A percentile compares a stretch with the other conserved stretches of the same genome.
Evolutionary conservation across 164 flowering plant genomes (phyloP).

Genomic region (Magnolia changhungtana): DNA sequence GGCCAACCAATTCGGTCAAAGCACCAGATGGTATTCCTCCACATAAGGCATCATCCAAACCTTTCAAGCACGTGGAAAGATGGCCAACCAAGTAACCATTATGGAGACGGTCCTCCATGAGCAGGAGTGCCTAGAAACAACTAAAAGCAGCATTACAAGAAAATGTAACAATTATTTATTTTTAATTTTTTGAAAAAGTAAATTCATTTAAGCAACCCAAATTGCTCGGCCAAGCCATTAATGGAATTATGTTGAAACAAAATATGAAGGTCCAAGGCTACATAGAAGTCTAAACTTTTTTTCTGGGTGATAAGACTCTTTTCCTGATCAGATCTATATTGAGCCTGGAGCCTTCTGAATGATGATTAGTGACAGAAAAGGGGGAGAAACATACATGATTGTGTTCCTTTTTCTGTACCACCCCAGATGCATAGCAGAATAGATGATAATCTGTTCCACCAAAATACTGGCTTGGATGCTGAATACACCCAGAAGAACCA

Average conservation of each 20-base stretch:
- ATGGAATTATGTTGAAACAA: not conserved
- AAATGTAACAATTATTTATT: not conserved
- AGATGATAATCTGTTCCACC: too few species aligned
- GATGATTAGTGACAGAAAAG: not conserved
- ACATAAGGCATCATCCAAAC: constrained; percentile 64
- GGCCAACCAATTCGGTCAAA: constrained; percentile 83
- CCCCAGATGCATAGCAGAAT: too few species aligned
- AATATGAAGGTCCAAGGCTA: not conserved
- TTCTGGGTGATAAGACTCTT: too few species aligned
- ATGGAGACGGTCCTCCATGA: constrained; percentile 52
- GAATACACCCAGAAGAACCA: too few species aligned
- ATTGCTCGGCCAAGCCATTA: not conserved
- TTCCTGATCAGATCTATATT: too few species aligned
- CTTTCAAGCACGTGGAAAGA: constrained; percentile 64
- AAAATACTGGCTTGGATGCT: too few species aligned
- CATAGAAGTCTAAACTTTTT: too few species aligned
- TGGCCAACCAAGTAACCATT: constrained; percentile 50
- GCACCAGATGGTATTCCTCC: constrained; percentile 91
- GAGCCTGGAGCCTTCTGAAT: not conserved
- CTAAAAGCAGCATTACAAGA: constrained; percentile 2
- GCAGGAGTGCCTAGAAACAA: constrained; percentile 46
- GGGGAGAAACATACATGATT: too few species aligned
- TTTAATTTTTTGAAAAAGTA: not conserved
- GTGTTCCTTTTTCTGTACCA: too few species aligned
- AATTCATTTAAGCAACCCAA: not conserved